Evolutionary conservation across 2,329 filamentous ascomycete species (phyloP), one percentile per base, ranked within the genome.

Genomic region (Stagonosporopsis rhizophila): DNA sequence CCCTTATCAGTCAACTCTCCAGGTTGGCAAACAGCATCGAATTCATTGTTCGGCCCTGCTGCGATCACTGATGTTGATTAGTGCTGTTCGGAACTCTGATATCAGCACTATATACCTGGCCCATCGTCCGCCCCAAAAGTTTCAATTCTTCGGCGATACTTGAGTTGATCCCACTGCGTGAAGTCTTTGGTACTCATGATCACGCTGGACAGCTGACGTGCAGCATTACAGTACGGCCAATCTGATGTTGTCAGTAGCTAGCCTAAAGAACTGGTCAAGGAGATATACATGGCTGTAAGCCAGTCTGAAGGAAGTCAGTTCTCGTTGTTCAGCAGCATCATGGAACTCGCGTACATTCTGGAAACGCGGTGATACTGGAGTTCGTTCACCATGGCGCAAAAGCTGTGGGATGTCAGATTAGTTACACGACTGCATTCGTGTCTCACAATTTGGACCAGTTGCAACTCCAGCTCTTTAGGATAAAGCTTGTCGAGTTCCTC

Each of bases 141-240:
- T 77, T 99, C 95, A 44, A 97, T 82, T 42, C 90, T 87, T 58
- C 92, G 85, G 65, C 87, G 80, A 78, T 85, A 89, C 65, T 83
- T 80, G 57, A 89, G 79, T 1, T 78, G 78, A 65, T 86, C 82
- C 85, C 85, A 89, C 48, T 78, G 72, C 32, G 76, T 80, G 57
- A 78, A 76, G 68, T 82, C 82, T 52, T 82, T 81, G 41, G 78
- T 83, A 35, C 79, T 79, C 61, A 86, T 79, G 22, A 88, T 82
- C 57, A 85, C 82, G 56, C 85, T 84, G 23, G 82, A 85, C 72
- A 98, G 83, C 63, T 89, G 87, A 56, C 86, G 85, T 20, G 90
- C 90, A 52, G 88, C 86, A 62, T 85, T 85, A 79, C 95, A 99
- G 78, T 97, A 98, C 1, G 95, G 92, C 95, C 95, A 99, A 77